These are phyloP conservation scores for Lodderomyces theae DNA, from an alignment of 1,139 yeast species.

Conservation along the genomic window DNA sequence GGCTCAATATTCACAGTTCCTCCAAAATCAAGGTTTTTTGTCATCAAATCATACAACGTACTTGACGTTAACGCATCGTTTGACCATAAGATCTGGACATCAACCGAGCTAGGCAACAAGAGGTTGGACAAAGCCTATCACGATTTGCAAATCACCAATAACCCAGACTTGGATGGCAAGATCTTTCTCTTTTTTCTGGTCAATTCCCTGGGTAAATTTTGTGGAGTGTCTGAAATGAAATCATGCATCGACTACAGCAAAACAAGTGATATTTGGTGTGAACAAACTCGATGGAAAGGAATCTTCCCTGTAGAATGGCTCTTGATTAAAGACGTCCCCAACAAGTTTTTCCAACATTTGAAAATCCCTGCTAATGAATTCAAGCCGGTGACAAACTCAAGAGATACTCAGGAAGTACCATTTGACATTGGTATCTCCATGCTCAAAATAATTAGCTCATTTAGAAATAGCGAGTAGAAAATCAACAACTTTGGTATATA, in stretches of 20 bases:
- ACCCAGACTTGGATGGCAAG: slow-evolving; percentile 19
- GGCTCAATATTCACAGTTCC: slow-evolving; percentile 21
- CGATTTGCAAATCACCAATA: slow-evolving; percentile 15
- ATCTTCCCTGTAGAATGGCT: slow-evolving; percentile 55
- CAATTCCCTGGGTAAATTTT: slow-evolving; percentile 57
- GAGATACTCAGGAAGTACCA: slow-evolving; percentile 58
- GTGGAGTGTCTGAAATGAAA: slow-evolving; percentile 62
- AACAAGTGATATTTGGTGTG: slow-evolving; percentile 48
- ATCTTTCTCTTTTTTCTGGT: slow-evolving; percentile 56
- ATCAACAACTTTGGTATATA: no score
- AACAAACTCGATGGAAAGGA: slow-evolving; percentile 49
- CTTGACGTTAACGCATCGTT: slow-evolving; percentile 51
- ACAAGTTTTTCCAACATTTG: slow-evolving; percentile 44
- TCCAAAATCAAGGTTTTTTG: slow-evolving; percentile 42
- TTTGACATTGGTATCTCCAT: slow-evolving; percentile 46
- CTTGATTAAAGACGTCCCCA: slow-evolving; percentile 49
- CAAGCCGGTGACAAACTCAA: slow-evolving; percentile 56
- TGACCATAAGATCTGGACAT: slow-evolving; percentile 53
- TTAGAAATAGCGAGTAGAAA: slow-evolving; percentile 16
- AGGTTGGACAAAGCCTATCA: slow-evolving; percentile 37
- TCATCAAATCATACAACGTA: slow-evolving; percentile 52
- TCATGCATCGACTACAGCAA: slow-evolving; percentile 33
- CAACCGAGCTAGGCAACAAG: slow-evolving; percentile 56
- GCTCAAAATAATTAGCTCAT: slow-evolving; percentile 41
- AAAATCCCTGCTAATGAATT: slow-evolving; percentile 43